These are phyloP conservation scores for Polyplosphaeria fusca DNA, from an alignment of 495 filamentous ascomycete species.

Conservation along the genomic window DNA sequence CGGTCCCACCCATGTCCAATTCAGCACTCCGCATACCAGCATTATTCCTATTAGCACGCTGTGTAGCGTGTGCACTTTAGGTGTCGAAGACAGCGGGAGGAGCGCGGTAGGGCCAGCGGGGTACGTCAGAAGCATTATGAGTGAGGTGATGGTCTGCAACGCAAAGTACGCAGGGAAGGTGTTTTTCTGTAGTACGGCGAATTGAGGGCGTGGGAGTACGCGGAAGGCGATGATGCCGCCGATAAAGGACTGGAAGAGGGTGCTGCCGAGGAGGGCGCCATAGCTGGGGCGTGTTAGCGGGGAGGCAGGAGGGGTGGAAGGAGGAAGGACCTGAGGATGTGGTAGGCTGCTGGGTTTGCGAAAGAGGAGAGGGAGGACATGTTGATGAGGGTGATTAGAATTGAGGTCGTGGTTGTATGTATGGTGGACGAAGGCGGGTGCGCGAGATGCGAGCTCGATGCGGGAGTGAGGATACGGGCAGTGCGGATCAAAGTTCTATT, in stretches of 20 bases:
- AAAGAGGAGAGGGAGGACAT: conserved; percentile 51
- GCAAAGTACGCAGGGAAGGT: conserved; percentile 86
- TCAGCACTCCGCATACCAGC: conserved; percentile 61
- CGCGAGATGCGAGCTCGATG: too few species aligned
- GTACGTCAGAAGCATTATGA: conserved; percentile 75
- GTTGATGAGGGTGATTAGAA: too few species aligned
- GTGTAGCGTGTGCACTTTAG: background rate
- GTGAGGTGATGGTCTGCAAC: conserved; percentile 70
- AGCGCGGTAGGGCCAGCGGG: conserved; percentile 23
- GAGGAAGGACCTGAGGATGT: conserved; percentile 63
- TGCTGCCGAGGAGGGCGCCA: conserved; percentile 38
- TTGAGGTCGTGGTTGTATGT: too few species aligned
- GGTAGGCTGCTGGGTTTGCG: conserved; percentile 66
- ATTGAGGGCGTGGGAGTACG: conserved; percentile 73
- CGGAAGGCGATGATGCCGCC: conserved; percentile 70
- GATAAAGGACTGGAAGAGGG: conserved; percentile 64
- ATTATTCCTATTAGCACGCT: conserved; percentile 52
- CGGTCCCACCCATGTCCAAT: conserved; percentile 67
- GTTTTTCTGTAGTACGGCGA: conserved; percentile 69
- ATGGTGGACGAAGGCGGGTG: too few species aligned
- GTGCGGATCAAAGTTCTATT: too few species aligned
- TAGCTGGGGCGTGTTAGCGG: conserved; percentile 28
- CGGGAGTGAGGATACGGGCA: too few species aligned
- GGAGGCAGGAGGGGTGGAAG: background rate
- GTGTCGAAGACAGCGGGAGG: background rate